A percentile compares a stretch with the other conserved stretches of the same genome.
Evolutionary conservation across 768 basidiomycete genomes (phyloP).

Genomic region (Strobilomyces confusus): DNA sequence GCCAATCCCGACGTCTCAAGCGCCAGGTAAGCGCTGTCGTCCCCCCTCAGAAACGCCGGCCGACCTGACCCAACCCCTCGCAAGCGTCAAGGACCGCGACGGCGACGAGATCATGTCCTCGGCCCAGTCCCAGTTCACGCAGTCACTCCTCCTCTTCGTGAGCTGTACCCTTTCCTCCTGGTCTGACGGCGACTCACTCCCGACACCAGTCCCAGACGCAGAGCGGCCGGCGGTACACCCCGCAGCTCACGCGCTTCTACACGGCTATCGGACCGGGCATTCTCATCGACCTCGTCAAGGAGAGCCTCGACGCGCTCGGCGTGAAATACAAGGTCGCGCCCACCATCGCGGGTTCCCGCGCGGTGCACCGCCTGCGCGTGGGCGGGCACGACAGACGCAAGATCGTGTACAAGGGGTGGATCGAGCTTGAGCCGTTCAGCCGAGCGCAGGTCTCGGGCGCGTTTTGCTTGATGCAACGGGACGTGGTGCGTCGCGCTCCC

Average conservation of each 20-base stretch:
- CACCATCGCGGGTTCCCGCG: slow-evolving; percentile 11
- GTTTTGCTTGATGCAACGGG: slow-evolving; percentile 68
- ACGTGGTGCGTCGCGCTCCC: slow-evolving; percentile 45
- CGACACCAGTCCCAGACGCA: slow-evolving; percentile 73
- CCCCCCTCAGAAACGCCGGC: neutral
- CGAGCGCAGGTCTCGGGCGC: slow-evolving; percentile 48
- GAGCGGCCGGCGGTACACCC: slow-evolving; percentile 64
- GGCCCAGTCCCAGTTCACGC: slow-evolving; percentile 71
- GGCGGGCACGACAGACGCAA: slow-evolving; percentile 66
- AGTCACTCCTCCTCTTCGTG: slow-evolving; percentile 78
- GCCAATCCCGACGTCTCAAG: slow-evolving; percentile 52
- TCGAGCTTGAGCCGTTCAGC: slow-evolving; percentile 61
- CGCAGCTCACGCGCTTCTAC: slow-evolving; percentile 81
- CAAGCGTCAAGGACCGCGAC: slow-evolving; percentile 43
- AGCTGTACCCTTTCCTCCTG: no score
- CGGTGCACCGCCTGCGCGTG: slow-evolving; percentile 46
- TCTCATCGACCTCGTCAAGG: slow-evolving; percentile 51
- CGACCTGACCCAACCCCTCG: neutral
- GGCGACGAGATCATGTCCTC: slow-evolving; percentile 60
- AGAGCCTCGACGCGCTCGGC: slow-evolving; percentile 44
- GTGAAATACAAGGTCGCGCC: slow-evolving; percentile 49
- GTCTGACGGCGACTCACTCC: neutral
- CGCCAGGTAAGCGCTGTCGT: slow-evolving; percentile 27
- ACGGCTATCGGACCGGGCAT: slow-evolving; percentile 50
- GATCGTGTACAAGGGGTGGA: slow-evolving; percentile 68